Evolutionary conservation across 345 rosid species (phyloP), one percentile per base, ranked within the genome.

Genomic region (Brassica rapa): DNA sequence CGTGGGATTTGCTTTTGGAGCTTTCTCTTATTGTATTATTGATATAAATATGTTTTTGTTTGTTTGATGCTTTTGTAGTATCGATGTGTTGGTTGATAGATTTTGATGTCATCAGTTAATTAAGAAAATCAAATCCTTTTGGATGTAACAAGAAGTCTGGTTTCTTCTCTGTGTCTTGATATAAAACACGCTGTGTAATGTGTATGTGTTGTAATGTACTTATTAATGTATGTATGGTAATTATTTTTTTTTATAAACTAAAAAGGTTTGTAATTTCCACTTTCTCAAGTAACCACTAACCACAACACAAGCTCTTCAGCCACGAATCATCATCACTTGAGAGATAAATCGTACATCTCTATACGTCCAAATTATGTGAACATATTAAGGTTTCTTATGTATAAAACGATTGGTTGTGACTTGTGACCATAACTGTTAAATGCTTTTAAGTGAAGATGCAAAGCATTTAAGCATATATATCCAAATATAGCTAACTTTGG

Each of bases 401-500:
- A 46, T 11, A 0, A 62, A 64, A 21, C 71, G 32, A 16, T 29
- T 68, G 25, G 66, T 43, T 33, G 32, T 62, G 70, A 77, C 46
- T 43, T 33, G 32, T 62, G 70, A 77, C 46, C 46, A 71, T 1
- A 62, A 51, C 55, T 15, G 41, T 33, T 23, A 32, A 70, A 69
- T 30, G 21, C 63, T 23, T 46, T 69, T 9, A 62, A 33, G 23
- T 33, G 49, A 46, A 14, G 10, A 43, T 68, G 74, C 35, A 76
- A 32, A 46, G 70, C 66, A 76, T 30, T 76, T 8, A 68, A 76
- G 37, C 64, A 51, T 51, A 78, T 32, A n/a, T 72, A 78, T 66
- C 77, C 68, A 72, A 78, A 72, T 3, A 72, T 66, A 78, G 73
- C 72, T 78, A 72, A 78, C 14, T 78, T 71, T 72, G 4, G 53